phyloP scores from a whole-genome alignment of 805 yeast species.

The Ogataea nitratoaversa region DNA sequence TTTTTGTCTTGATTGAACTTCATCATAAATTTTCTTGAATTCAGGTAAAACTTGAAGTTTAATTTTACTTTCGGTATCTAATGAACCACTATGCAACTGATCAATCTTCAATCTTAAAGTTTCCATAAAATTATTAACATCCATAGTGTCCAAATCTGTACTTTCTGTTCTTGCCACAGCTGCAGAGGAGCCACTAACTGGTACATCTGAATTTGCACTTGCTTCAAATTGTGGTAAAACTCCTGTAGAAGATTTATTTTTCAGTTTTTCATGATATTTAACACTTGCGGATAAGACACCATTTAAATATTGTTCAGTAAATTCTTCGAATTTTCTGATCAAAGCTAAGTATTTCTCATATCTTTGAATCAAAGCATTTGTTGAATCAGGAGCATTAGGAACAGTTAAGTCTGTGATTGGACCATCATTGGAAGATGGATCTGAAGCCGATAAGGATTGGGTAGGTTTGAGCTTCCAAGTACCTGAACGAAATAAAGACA shows the following conservation, averaged over 20 bases:
- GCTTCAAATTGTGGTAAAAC: conserved; percentile 29
- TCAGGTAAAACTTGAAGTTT: conserved; percentile 38
- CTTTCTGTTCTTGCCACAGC: conserved; percentile 4
- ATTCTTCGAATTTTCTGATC: conserved; percentile 21
- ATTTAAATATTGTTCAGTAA: conserved; percentile 23
- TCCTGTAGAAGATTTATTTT: conserved; percentile 15
- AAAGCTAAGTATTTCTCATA: conserved; percentile 26
- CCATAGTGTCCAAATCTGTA: conserved; percentile 5
- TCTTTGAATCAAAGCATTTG: conserved; percentile 22
- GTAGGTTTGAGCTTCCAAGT: conserved; percentile 9
- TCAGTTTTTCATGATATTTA: conserved; percentile 25
- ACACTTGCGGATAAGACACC: conserved; percentile 18
- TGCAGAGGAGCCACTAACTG: conserved; percentile 25
- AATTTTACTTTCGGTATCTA: conserved; percentile 36
- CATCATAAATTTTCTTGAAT: conserved; percentile 36
- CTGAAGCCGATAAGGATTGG: background rate
- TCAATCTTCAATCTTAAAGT: conserved; percentile 27
- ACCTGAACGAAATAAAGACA: conserved; percentile 9
- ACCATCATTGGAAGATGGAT: background rate
- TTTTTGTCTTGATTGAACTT: conserved; percentile 40
- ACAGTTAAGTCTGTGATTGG: conserved; percentile 7
- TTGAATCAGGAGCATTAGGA: conserved; percentile 24
- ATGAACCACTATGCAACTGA: conserved; percentile 29
- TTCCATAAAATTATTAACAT: conserved; percentile 28
- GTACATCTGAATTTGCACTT: conserved; percentile 17